phyloP scores from a whole-genome alignment of 1,284 basidiomycete genomes.

The Rhodofomes roseus region DNA sequence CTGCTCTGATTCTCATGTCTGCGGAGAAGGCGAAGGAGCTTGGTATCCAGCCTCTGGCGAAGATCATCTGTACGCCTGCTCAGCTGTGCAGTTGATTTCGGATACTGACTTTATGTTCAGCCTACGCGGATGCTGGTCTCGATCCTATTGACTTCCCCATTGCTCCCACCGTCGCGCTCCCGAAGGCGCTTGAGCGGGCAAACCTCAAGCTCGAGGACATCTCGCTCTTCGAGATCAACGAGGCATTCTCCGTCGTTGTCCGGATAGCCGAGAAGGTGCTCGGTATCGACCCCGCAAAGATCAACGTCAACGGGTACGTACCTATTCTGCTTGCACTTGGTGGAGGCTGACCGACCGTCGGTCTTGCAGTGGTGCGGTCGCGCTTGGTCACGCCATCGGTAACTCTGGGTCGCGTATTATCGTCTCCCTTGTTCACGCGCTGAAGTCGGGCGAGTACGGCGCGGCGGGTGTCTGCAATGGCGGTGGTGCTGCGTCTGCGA shows the following conservation, averaged over 20 bases:
- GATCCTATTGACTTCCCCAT: conserved; percentile 97
- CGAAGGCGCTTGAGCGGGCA: conserved; percentile 85
- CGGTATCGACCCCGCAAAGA: conserved; percentile 80
- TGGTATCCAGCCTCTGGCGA: conserved; percentile 87
- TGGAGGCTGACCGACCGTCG: conserved; percentile 1
- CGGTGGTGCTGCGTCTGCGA: conserved; percentile 89
- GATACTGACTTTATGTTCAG: conserved; percentile 40
- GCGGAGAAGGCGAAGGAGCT: conserved; percentile 88
- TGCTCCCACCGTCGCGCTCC: conserved; percentile 91
- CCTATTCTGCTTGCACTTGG: conserved; percentile 20
- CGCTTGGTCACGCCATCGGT: conserved; percentile 93
- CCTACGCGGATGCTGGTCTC: conserved; percentile 95
- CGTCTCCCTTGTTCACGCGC: conserved; percentile 88
- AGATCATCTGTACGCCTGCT: conserved; percentile 73
- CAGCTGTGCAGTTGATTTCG: conserved; percentile 5
- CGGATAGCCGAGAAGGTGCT: conserved; percentile 90
- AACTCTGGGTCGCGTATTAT: conserved; percentile 95
- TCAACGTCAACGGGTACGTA: conserved; percentile 87
- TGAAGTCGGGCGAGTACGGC: conserved; percentile 95
- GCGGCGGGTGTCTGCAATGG: conserved; percentile 98
- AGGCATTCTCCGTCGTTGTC: conserved; percentile 96
- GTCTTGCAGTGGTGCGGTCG: conserved; percentile 76
- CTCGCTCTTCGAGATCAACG: conserved; percentile 94
- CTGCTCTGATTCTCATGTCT: conserved; percentile 90
- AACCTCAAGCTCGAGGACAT: conserved; percentile 85